Evolutionary conservation across 352 stramenopile species (phyloP), one percentile per base, ranked within the genome.

Genomic region (Plasmopara viticola): DNA sequence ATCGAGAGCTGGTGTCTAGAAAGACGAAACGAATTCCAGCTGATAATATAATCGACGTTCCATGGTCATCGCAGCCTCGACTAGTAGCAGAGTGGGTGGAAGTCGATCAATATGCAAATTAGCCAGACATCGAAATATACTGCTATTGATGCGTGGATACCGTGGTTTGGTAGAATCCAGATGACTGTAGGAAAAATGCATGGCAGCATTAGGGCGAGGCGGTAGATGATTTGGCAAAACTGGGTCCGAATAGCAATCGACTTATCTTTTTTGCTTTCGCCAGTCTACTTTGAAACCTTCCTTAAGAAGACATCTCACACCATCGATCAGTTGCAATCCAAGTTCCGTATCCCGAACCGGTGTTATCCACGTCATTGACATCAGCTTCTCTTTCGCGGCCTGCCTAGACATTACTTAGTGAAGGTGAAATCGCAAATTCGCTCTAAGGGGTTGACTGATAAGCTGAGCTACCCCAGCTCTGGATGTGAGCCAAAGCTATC

Each of bases 71-170:
- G 38, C 25, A 59, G 35, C 9, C 15, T 63, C 17, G 2, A 3
- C 37, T 60, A 60, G 56, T 63, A 58, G 62, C 40, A 39, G 44
- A 70, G 31, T 48, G 38, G 9, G 56, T 70, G 62, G 29, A 64
- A 57, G n/a, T 46, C 1, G 37, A 6, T 42, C 37, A 42, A 42
- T 6, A 42, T 42, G 37, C 37, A 42, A 42, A 42, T 42, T 6
- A 42, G 13, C 5, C 9, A 6, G 6, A 42, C 37, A 42, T 42
- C 37, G 13, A 42, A 42, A 2, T 42, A 42, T 42, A 42, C 37
- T 42, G 37, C 2, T 42, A 15, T 42, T 12, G 31, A 35, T 35
- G 31, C 31, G 31, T 35, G 31, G 31, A 35, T 35, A 12, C 6
- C 31, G 31, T 4, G 10, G 31, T 35, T 9, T 4, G 31, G 31